Evolutionary conservation across 2,329 filamentous ascomycete genomes (phyloP), one percentile per base, ranked within the genome.

Genomic region (Albifimbria verrucaria): DNA sequence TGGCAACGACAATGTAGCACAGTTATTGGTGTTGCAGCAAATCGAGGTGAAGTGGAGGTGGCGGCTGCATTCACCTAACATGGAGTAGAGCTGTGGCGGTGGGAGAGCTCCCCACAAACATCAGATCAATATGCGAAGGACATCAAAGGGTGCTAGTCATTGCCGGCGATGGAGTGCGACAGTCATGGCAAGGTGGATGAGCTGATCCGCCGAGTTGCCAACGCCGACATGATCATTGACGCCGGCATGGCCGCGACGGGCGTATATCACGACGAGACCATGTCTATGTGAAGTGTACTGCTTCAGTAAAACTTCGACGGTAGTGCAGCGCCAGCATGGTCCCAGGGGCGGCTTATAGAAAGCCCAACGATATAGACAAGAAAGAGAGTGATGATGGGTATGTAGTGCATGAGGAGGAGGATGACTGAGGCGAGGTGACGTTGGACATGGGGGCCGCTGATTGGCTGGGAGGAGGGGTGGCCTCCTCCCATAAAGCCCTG

Each of bases 401-500:
- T 25, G 15, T 25, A 9, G 20, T 21, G 22, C 18, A 44, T 21
- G 42, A 21, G 46, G 25, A 26, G 26, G 46, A 48, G 25, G 46
- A 48, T 20, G 44, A 25, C 21, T 26, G 44, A 25, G 44, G 26
- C 22, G 46, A 20, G 25, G 50, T 48, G 45, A 52, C 50, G 50
- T 52, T 48, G 44, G 23, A 7, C 18, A 24, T 20, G 26, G 17
- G 17, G 20, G 6, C n/a, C 17, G 11, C 44, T 52, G 50, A 52
- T 52, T 52, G 50, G 50, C 23, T 21, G 20, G 32, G 21, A 24
- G 17, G 46, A 32, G 45, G 32, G 45, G 18, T 6, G 17, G 17
- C 20, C 45, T 7, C 18, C 12, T 25, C 32, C 20, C 50, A 48
- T 52, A 52, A 52, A 52, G 45, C 44, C n/a, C 44, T 43, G 26